Conservation (phyloP, 2,329 filamentous ascomycete genomes). For the Fusarium albidum region DNA sequence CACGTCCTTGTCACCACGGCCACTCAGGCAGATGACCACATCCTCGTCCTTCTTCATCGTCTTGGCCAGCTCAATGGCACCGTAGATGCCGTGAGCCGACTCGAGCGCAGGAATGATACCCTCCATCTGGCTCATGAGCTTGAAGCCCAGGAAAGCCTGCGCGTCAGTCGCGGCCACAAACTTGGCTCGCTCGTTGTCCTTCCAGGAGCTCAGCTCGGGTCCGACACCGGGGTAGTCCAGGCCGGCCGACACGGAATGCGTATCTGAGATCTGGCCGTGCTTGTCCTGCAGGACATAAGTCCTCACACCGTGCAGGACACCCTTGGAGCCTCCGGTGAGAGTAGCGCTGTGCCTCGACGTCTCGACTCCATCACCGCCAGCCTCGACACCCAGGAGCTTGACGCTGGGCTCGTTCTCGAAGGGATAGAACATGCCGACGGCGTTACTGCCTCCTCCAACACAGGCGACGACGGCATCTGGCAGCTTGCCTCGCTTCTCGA, state of each 20-base stretch:
- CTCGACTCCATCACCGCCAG: conserved; percentile 90
- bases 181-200: conserved; percentile 84
- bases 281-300: conserved; percentile 95
- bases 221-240: conserved; percentile 98
- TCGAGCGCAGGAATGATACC: conserved; percentile 97
- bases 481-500: conserved; percentile 82
- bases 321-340: conserved; percentile 84
- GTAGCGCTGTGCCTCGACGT: conserved; percentile 89
- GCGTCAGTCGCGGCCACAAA: conserved; percentile 94
- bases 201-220: conserved; percentile 91
- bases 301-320: conserved; percentile 93
- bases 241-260: conserved; percentile 95
- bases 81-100: conserved; percentile 90
- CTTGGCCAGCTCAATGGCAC: conserved; percentile 89
- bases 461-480: conserved; percentile 97
- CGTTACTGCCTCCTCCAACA: conserved; percentile 94
- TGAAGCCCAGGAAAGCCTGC: conserved; percentile 88
- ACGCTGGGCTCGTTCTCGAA: conserved; percentile 87
- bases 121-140: conserved; percentile 84
- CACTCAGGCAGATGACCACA: conserved; percentile 91
- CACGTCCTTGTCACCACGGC: conserved; percentile 97
- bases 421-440: conserved; percentile 97
- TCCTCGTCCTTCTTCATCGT: conserved; percentile 89
- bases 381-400: conserved; percentile 92
- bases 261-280: conserved; percentile 92